Base-by-base conservation (phyloP, 2,329 filamentous ascomycete genomes). In the Aspergillus arachidicola region DNA sequence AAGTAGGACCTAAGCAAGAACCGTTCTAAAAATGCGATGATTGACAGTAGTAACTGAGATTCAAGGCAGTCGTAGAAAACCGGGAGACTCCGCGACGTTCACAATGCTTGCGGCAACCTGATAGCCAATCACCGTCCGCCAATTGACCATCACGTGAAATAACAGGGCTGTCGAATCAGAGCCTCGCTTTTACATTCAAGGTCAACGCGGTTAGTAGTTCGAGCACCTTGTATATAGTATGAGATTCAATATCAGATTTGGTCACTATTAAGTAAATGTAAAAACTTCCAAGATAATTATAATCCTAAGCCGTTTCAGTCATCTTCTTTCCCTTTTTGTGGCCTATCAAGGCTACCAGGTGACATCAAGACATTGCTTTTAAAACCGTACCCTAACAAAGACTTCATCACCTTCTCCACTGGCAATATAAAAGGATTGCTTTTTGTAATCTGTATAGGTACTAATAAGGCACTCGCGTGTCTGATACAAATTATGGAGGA, bases 51-150 rank as follows among this genome's bases (percentile, higher is more conserved):
- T 59, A 59, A 61, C 46, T 61, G 61, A 64, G 62, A 64, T 66
- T 64, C 61, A 48, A 50, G 59, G 54, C 34, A 53, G 69, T 73
- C 70, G 72, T 74, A 70, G 70, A 76, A 76, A 76, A 76, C 73
- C 75, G 75, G 73, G 70, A 72, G 68, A 57, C 68, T 69, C 70
- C 72, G 66, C 64, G 72, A 72, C 54, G 63, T 56, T 68, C 71
- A 55, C 50, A 69, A 68, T 72, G 71, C 71, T 63, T 57, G 23
- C 26, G 34, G 60, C 61, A 59, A 46, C 51, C 38, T 45, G 46
- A 50, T 46, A n/a, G 51, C 74, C 73, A 76, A 76, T 76, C 68
- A 73, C 64, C 64, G 56, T 10, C 16, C 30, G 55, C 57, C 23
- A 68, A 64, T 68, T 67, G 57, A 5, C 3, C 7, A 23, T 58